phyloP scores from a whole-genome alignment of 139 green algal species.

The Astrephomene gubernaculifera region DNA sequence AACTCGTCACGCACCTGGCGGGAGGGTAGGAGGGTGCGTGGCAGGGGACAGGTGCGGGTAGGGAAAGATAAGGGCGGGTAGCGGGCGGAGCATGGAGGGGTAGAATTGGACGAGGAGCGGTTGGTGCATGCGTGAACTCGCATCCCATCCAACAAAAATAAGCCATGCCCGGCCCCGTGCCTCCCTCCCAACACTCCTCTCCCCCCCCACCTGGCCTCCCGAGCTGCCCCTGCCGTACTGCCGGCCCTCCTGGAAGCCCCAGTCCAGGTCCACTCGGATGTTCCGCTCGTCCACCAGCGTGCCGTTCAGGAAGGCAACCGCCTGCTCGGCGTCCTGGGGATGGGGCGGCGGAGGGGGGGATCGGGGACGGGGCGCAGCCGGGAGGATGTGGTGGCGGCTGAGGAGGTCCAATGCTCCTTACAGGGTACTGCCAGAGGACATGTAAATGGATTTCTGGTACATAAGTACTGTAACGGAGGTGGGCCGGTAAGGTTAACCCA shows the following conservation, averaged over 20 bases:
- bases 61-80: not conserved
- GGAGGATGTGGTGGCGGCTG: not conserved
- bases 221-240: constrained; percentile 93
- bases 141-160: too few species aligned
- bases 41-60: too few species aligned
- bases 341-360: not conserved
- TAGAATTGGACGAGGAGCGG: not conserved
- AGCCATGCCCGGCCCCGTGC: not conserved
- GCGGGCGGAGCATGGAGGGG: not conserved
- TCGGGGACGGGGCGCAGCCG: too few species aligned
- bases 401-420: not conserved
- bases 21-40: too few species aligned
- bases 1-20: constrained; percentile 98
- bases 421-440: not conserved
- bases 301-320: constrained; percentile 92
- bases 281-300: constrained; percentile 93
- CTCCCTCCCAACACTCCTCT: constrained; percentile 95
- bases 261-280: constrained; percentile 98
- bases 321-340: constrained; percentile 81
- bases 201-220: constrained; percentile 91
- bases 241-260: constrained; percentile 97
- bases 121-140: too few species aligned
- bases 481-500: too few species aligned
- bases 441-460: too few species aligned
- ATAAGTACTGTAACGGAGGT: too few species aligned